phyloP scores from a whole-genome alignment of 1,284 basidiomycete genomes.

The Apiotrichum akiyoshidainum region DNA sequence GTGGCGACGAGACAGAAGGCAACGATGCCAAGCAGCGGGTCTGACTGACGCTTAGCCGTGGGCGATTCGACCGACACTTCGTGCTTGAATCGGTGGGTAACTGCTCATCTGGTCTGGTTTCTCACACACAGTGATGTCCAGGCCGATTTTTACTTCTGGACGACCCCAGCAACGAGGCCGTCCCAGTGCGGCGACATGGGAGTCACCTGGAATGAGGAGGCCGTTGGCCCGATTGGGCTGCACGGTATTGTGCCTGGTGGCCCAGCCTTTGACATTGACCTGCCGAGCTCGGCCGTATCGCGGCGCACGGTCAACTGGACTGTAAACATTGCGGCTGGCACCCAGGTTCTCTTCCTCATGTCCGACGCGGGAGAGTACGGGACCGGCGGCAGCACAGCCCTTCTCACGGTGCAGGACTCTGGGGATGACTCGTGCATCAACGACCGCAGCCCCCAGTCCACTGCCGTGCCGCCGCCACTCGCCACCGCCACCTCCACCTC shows the following conservation, averaged over 20 bases:
- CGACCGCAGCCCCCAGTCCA: constrained; percentile 19
- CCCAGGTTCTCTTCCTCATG: constrained; percentile 41
- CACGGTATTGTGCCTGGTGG: constrained; percentile 43
- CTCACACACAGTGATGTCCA: constrained; percentile 16
- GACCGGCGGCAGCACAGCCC: constrained; percentile 37
- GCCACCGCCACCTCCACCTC: not conserved
- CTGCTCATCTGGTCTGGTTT: not conserved
- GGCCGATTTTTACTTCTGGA: constrained; percentile 37
- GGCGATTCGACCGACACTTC: constrained; percentile 30
- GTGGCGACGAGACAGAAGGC: too few relatives aligned
- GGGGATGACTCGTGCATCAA: constrained; percentile 31
- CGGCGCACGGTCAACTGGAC: constrained; percentile 23
- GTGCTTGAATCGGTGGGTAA: constrained; percentile 30
- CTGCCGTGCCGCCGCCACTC: not conserved
- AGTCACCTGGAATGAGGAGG: constrained; percentile 33
- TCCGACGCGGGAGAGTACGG: constrained; percentile 34
- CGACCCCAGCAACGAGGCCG: constrained; percentile 29
- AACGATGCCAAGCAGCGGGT: too few relatives aligned
- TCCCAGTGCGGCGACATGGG: constrained; percentile 31
- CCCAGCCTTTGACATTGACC: constrained; percentile 35
- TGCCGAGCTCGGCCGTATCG: constrained; percentile 17
- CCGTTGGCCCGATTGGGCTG: constrained; percentile 30
- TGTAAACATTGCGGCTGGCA: constrained; percentile 36
- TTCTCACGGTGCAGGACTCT: constrained; percentile 27
- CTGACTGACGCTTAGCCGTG: constrained; percentile 26